Conservation (phyloP, 495 filamentous ascomycete species). For the Lasiosphaeriaceae sp. region DNA sequence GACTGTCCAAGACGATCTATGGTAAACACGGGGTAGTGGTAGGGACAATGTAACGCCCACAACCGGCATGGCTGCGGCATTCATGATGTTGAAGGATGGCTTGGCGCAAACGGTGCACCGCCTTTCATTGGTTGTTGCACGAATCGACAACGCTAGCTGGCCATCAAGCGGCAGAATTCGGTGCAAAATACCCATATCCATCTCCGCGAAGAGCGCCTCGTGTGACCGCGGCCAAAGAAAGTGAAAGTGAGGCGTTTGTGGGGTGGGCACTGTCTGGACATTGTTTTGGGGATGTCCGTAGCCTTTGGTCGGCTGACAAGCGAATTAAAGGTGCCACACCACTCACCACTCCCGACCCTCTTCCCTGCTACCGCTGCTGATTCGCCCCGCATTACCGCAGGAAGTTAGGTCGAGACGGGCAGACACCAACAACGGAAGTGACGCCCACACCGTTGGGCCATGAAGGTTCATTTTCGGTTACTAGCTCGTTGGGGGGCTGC, state of each 20-base stretch:
- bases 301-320: conserved; percentile 7
- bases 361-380: not conserved
- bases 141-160: conserved; percentile 2
- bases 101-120: too few species aligned
- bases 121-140: not conserved
- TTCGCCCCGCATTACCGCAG: not conserved
- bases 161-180: conserved; percentile 11
- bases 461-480: too few species aligned
- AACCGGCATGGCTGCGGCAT: too few species aligned
- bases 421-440: not conserved
- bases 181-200: conserved; percentile 9
- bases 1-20: too few species aligned
- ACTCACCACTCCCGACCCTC: not conserved
- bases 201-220: not conserved
- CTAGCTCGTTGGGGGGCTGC: too few species aligned
- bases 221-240: conserved; percentile 11
- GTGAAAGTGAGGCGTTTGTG: conserved; percentile 8
- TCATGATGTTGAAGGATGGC: too few species aligned
- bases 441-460: conserved; percentile 3
- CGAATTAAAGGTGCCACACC: conserved; percentile 10
- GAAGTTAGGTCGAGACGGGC: not conserved
- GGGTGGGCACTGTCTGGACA: conserved; percentile 20
- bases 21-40: too few species aligned
- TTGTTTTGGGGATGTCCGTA: conserved; percentile 34
- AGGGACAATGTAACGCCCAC: too few species aligned